phyloP scores from a whole-genome alignment of 495 filamentous ascomycete genomes.

The Daldinia loculata region DNA sequence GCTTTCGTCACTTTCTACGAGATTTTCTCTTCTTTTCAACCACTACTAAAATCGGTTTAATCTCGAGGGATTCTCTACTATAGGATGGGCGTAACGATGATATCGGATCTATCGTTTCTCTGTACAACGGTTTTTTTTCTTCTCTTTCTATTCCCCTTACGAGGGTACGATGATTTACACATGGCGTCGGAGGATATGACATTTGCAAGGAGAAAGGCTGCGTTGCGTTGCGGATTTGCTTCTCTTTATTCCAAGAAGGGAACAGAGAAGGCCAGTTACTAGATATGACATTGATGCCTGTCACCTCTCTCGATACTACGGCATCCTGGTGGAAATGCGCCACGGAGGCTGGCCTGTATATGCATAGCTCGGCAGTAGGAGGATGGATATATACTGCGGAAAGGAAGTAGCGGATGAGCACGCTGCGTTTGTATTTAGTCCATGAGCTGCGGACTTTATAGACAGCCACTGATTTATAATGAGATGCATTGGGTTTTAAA shows the following conservation, averaged over 20 bases:
- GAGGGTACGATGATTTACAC: not conserved
- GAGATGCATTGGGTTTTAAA: not conserved
- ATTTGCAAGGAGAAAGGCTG: not conserved
- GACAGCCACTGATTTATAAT: not conserved
- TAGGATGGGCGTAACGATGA: not conserved
- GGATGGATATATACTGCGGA: not conserved
- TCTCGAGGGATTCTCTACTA: not conserved
- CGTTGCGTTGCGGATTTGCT: not conserved
- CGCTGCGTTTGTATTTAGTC: not conserved
- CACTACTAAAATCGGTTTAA: not conserved
- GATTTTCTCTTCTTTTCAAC: not conserved
- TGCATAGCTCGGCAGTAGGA: not conserved
- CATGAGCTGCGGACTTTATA: not conserved
- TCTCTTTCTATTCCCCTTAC: not conserved
- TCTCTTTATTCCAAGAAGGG: too few relatives aligned
- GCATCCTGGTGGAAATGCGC: not conserved
- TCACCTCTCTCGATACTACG: not conserved
- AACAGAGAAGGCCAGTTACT: not conserved
- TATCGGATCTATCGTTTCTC: not conserved
- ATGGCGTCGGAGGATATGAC: not conserved
- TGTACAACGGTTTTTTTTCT: not conserved
- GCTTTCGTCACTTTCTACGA: not conserved
- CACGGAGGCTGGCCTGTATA: not conserved
- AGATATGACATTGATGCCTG: not conserved
- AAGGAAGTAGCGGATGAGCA: not conserved